Percentiles rank a stretch among this genome's conserved stretches.
phyloP scores from a whole-genome alignment of 805 yeast genomes.

The Isabelozyma gotoi region DNA sequence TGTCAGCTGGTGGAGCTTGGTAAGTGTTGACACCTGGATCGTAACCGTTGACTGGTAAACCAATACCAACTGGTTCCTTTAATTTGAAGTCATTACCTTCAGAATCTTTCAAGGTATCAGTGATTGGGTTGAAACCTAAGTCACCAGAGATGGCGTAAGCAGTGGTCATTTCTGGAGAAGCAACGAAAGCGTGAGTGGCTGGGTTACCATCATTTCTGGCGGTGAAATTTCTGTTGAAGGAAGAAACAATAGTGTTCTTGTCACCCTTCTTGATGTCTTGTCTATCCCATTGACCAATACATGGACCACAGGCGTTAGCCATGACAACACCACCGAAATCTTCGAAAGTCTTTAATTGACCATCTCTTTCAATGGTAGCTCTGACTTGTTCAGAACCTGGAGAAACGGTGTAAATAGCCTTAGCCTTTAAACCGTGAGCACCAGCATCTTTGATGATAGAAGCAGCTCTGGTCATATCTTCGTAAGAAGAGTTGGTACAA shows the following conservation, averaged over 20 bases:
- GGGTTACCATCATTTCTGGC: conserved; percentile 99
- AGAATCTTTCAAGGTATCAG: conserved; percentile 82
- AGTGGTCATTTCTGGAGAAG: conserved; percentile 94
- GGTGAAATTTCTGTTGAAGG: conserved; percentile 97
- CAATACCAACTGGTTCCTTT: conserved; percentile 84
- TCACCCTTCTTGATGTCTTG: conserved; percentile 89
- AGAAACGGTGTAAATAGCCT: conserved; percentile 88
- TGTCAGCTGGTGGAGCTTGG: conserved; percentile 94
- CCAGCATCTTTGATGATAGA: conserved; percentile 91
- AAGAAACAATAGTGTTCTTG: conserved; percentile 94
- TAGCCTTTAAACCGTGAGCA: conserved; percentile 85
- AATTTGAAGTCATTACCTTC: conserved; percentile 90
- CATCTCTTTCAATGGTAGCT: conserved; percentile 97
- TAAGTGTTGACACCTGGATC: conserved; percentile 92
- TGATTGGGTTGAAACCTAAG: conserved; percentile 93
- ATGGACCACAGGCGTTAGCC: conserved; percentile 99
- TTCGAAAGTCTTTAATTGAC: conserved; percentile 82
- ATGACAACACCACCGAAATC: conserved; percentile 92
- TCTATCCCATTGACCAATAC: conserved; percentile 99
- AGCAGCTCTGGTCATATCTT: conserved; percentile 97
- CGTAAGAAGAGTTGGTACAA: conserved; percentile 97
- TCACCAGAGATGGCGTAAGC: conserved; percentile 96
- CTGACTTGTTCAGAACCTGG: conserved; percentile 99
- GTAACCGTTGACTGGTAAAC: conserved; percentile 88
- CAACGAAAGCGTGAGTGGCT: conserved; percentile 93